Base-by-base conservation (phyloP, 306 rosid species). In the Ormosia emarginata region DNA sequence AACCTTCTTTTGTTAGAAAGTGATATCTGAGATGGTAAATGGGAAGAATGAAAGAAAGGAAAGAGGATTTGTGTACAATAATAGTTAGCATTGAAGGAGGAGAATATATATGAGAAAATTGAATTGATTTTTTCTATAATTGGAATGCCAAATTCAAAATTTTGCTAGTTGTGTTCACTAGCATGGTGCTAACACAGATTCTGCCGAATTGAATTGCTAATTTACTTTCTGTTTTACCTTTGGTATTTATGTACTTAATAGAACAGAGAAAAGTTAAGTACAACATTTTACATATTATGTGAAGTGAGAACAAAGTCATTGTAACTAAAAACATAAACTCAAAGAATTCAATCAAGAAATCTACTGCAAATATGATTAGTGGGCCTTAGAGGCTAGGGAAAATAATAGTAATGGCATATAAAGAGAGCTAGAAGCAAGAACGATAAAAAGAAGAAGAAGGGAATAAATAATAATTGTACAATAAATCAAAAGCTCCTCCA, bases 41-140 rank as follows among this genome's bases (percentile, higher is more conserved):
- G 59, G 57, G 10, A 77, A 24, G 18, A 59, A 12, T 9, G n/a
- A 50, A 56, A 11, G 37, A 40, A 40, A 13, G 47, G 24, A 71
- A 18, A 71, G 29, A 39, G 12, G 55, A 7, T 61, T 18, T 44
- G 52, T 85, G 71, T 64, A 74, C 65, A 63, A 61, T 77, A 13
- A 30, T 15, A 43, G 64, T 75, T 58, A n/a, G 18, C 61, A 57
- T 59, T 30, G 37, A 52, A 14, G 32, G 59, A 57, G 67, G 37
- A 63, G 36, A 8, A 65, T 53, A 50, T 66, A 24, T 8, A 74
- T 15, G 44, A 56, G 44, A 73, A 79, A 78, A 73, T 72, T 73
- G 77, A 68, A 72, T 81, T 59, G 30, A 37, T 65, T 71, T 34
- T 72, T 83, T 50, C 29, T 64, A 71, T 71, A 61, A 65, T 49